Evolutionary conservation across 1,284 basidiomycete genomes (phyloP).

Genomic region (Coniferiporia weirii): DNA sequence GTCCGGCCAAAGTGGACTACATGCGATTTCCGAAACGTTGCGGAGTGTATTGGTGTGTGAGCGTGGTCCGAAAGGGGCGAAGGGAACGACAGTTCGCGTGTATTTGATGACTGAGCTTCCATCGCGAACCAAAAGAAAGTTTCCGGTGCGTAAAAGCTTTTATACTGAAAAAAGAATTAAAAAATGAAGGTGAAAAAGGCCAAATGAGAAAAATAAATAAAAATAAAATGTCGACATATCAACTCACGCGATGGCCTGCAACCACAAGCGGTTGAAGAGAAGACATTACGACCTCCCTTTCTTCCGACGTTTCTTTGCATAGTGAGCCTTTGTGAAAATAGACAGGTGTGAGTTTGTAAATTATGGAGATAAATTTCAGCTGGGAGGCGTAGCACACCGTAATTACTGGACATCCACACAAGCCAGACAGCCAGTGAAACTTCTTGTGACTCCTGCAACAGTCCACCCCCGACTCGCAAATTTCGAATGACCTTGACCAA

Average conservation of each 20-base stretch:
- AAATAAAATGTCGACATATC: neutral
- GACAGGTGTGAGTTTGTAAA: neutral
- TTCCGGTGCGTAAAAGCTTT: neutral
- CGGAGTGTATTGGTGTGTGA: constrained; percentile 11
- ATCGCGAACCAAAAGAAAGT: neutral
- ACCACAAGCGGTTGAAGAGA: constrained; percentile 9
- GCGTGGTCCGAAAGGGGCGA: no score
- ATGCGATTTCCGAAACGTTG: constrained; percentile 26
- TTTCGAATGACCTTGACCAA: constrained; percentile 21
- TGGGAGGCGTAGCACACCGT: neutral
- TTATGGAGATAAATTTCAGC: neutral
- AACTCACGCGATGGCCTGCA: constrained; percentile 3
- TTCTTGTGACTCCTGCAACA: constrained; percentile 28
- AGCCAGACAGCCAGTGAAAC: constrained; percentile 1
- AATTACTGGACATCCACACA: constrained; percentile 5
- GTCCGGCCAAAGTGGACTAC: constrained; percentile 37
- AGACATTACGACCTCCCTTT: neutral
- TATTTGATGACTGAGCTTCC: neutral
- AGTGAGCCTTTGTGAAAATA: neutral
- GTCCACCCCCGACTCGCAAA: neutral
- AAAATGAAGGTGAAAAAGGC: neutral
- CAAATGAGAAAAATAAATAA: neutral
- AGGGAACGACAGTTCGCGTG: neutral
- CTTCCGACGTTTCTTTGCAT: neutral
- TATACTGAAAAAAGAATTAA: neutral